Conservation (phyloP, 257 asterid species). For the Solanum chaucha region DNA sequence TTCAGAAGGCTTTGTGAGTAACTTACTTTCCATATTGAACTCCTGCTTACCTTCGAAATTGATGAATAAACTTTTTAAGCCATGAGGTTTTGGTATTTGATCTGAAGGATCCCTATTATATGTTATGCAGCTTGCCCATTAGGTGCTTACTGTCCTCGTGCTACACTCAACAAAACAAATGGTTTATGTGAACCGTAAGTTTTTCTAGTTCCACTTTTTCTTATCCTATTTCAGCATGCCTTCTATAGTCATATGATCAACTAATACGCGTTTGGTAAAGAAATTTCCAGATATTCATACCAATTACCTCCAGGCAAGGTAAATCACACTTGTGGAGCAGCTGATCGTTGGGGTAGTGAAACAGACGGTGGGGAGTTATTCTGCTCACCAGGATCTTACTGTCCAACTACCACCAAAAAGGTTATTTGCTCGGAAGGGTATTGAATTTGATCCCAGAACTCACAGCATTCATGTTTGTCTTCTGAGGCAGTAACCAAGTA, state of each 20-base stretch:
- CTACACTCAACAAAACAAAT: slow-evolving; percentile 42
- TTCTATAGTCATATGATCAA: slow-evolving; percentile 12
- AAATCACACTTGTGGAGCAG: slow-evolving; percentile 91
- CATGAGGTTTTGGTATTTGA: background rate
- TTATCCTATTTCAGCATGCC: background rate
- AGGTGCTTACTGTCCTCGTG: slow-evolving; percentile 83
- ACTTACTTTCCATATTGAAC: background rate
- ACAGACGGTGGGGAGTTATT: slow-evolving; percentile 58
- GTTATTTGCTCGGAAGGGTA: slow-evolving; percentile 64
- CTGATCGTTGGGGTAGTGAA: slow-evolving; percentile 82
- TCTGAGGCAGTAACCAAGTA: background rate
- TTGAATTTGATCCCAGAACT: slow-evolving; percentile 2
- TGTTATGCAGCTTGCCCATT: slow-evolving; percentile 77
- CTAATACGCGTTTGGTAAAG: slow-evolving; percentile 20
- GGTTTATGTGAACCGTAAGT: slow-evolving; percentile 96
- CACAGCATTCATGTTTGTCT: background rate
- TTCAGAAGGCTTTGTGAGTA: background rate
- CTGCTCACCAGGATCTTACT: slow-evolving; percentile 84
- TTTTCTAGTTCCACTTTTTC: slow-evolving; percentile 12
- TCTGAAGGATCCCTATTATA: slow-evolving; percentile 7
- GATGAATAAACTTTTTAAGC: background rate
- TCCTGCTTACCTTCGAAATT: background rate
- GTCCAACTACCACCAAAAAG: slow-evolving; percentile 72
- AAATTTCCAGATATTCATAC: slow-evolving; percentile 63
- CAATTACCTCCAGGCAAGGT: slow-evolving; percentile 72